Base-by-base conservation (phyloP, 2,329 filamentous ascomycete species). In the Pleomassaria siparia region DNA sequence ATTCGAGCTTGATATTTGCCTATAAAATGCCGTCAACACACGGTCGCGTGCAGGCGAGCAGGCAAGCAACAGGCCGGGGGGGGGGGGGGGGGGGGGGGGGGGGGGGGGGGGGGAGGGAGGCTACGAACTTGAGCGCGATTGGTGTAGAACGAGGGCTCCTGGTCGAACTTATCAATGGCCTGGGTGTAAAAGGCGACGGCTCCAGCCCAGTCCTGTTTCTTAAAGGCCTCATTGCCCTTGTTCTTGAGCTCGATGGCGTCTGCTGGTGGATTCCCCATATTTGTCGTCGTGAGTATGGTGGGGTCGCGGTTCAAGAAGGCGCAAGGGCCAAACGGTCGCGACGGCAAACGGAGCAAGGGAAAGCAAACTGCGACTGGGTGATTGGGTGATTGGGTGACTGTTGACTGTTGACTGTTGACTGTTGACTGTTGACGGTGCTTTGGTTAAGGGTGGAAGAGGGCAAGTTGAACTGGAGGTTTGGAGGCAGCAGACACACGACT, bases 1-100 rank as follows among this genome's bases (percentile, higher is more conserved):
- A 85, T 73, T 99, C 94, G 30, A 92, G 86, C 76, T 96, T 97
- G 72, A 99, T 92, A 70, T 99, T 82, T 55, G 89, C 89, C 90
- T 96, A 41, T n/a, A 43, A 43, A 24, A 10, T 15, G 18, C 35
- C 13, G 50, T 69, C 22, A 69, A 59, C 43, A 47, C 8, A 30
- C 43, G 53, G 58, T 58, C 53, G 56, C 59, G 55, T 60, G 63
- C 47, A 24, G 48, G n/a, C n/a, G n/a, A n/a, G n/a, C n/a, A n/a
- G n/a, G n/a, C n/a, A n/a, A n/a, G n/a, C n/a, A n/a, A n/a, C n/a
- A n/a, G n/a, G n/a, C n/a, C n/a, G n/a, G n/a, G n/a, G n/a, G n/a
- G n/a, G n/a, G n/a, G n/a, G n/a, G n/a, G n/a, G n/a, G n/a, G n/a
- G n/a, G n/a, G n/a, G n/a, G n/a, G n/a, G n/a, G n/a, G n/a, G n/a